Percentiles rank a stretch among this genome's conserved stretches.
phyloP scores from a whole-genome alignment of 2,329 filamentous ascomycete genomes.

The Aulographum hederae region DNA sequence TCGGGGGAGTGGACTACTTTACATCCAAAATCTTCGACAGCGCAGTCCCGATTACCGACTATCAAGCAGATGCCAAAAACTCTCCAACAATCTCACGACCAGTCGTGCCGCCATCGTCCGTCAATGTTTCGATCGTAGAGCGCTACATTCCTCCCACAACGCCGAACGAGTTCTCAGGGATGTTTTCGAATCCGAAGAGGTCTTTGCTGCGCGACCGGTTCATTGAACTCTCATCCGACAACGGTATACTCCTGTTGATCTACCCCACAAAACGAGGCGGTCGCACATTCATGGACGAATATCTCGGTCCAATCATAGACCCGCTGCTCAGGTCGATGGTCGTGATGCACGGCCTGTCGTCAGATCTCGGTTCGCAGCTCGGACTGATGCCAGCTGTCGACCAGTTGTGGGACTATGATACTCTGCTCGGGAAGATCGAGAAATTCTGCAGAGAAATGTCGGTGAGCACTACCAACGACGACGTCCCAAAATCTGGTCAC shows the following conservation, averaged over 20 bases:
- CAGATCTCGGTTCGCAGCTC: constrained; percentile 34
- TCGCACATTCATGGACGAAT: constrained; percentile 37
- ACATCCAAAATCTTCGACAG: constrained; percentile 42
- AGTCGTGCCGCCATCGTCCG: constrained; percentile 39
- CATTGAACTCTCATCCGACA: constrained; percentile 36
- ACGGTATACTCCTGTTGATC: constrained; percentile 41
- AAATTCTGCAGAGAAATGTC: constrained; percentile 9
- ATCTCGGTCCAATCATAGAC: constrained; percentile 42
- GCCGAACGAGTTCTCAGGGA: constrained; percentile 36
- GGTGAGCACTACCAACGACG: constrained; percentile 5
- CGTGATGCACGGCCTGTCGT: constrained; percentile 38
- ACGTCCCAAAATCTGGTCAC: constrained; percentile 12
- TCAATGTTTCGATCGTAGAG: constrained; percentile 43
- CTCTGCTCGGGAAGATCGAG: constrained; percentile 20
- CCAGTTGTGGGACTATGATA: constrained; percentile 35
- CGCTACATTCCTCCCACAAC: constrained; percentile 47
- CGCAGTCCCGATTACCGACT: constrained; percentile 39
- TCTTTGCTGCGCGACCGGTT: constrained; percentile 43
- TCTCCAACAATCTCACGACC: constrained; percentile 27
- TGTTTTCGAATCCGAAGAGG: constrained; percentile 32
- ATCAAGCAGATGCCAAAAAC: constrained; percentile 30
- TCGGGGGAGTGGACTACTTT: constrained; percentile 41
- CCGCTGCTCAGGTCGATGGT: constrained; percentile 40
- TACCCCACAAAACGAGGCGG: constrained; percentile 42
- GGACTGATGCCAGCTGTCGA: constrained; percentile 35